These are phyloP conservation scores for Lactarius sp. DNA, from an alignment of 768 basidiomycete genomes.

Conservation along the genomic window DNA sequence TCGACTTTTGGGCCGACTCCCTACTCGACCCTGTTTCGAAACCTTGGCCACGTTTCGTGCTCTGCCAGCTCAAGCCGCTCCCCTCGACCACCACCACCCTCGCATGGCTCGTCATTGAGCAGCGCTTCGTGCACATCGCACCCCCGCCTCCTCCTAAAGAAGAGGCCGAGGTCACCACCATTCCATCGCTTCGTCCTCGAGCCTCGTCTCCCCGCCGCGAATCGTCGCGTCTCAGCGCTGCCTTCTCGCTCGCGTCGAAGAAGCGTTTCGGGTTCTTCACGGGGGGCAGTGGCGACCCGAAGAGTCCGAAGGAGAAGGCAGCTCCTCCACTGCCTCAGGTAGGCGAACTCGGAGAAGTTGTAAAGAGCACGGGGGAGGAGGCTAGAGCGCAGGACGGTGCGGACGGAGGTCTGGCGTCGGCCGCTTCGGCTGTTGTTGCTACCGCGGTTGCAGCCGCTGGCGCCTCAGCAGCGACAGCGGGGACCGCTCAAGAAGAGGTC, in stretches of 20 bases:
- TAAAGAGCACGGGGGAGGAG: conserved; percentile 28
- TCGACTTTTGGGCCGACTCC: conserved; percentile 79
- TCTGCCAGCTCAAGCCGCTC: conserved; percentile 58
- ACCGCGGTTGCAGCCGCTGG: conserved; percentile 22
- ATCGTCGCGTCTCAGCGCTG: conserved; percentile 34
- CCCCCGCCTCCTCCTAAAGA: conserved; percentile 19
- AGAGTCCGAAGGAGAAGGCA: conserved; percentile 32
- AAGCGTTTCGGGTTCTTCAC: conserved; percentile 65
- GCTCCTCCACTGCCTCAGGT: conserved; percentile 38
- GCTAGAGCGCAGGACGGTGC: conserved; percentile 3
- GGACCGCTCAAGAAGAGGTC: not conserved
- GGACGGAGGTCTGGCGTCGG: not conserved
- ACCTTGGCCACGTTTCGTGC: conserved; percentile 62
- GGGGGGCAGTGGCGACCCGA: conserved; percentile 27
- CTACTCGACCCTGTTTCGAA: conserved; percentile 61
- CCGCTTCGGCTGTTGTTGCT: conserved; percentile 25
- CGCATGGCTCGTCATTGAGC: conserved; percentile 68
- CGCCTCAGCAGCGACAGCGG: not conserved
- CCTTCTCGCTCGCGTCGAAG: conserved; percentile 43
- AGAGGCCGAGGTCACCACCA: conserved; percentile 2
- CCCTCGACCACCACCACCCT: conserved; percentile 37
- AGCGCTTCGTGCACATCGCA: conserved; percentile 41
- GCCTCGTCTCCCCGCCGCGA: conserved; percentile 32
- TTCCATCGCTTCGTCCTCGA: conserved; percentile 22
- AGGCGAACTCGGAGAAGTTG: conserved; percentile 68